phyloP scores from a whole-genome alignment of 768 basidiomycete species.

The Mrakia gelida region DNA sequence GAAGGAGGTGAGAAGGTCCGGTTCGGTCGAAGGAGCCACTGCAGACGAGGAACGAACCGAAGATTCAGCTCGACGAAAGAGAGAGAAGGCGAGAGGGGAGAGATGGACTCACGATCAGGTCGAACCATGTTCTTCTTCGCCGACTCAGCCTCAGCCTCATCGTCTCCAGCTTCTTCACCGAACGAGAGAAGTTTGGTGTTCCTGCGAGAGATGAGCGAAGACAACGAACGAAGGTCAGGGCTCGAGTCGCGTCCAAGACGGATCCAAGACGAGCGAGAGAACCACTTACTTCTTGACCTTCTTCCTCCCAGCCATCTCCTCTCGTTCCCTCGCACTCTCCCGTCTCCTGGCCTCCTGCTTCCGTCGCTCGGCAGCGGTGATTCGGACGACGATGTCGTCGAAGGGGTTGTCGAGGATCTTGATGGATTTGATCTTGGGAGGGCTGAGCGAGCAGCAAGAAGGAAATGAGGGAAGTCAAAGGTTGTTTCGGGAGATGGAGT shows the following conservation, averaged over 20 bases:
- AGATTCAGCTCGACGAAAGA: neutral
- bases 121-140: constrained; percentile 78
- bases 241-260: too few relatives aligned
- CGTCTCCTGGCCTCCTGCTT: constrained; percentile 55
- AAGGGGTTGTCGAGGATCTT: constrained; percentile 90
- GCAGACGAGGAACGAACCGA: neutral
- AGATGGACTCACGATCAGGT: constrained; percentile 65
- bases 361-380: constrained; percentile 86
- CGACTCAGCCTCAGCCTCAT: constrained; percentile 54
- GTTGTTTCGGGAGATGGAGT: neutral
- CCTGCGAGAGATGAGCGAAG: constrained; percentile 47
- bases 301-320: constrained; percentile 58
- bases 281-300: constrained; percentile 68
- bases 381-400: constrained; percentile 89
- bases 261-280: neutral
- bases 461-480: neutral
- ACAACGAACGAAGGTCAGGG: neutral
- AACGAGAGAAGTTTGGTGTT: constrained; percentile 89
- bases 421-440: constrained; percentile 82
- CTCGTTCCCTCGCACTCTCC: constrained; percentile 19
- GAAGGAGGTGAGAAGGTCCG: neutral
- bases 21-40: constrained; percentile 7
- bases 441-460: constrained; percentile 53
- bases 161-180: constrained; percentile 61
- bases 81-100: neutral